A percentile compares a stretch with the other conserved stretches of the same genome.
Conservation (phyloP, 1,284 basidiomycete species). For the Microbotryum intermedium region DNA sequence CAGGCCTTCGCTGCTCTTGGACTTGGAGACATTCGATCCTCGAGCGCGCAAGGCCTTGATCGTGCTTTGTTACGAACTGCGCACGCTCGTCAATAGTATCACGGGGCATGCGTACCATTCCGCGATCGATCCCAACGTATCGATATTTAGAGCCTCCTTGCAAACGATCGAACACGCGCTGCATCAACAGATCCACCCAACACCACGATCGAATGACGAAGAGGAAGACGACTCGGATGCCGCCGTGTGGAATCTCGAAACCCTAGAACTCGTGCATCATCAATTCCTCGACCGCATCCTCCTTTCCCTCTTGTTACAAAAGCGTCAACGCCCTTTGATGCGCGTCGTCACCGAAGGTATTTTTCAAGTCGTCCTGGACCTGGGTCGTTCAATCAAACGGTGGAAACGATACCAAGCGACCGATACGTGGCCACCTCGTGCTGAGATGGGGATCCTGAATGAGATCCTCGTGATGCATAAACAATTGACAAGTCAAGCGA, state of each 20-base stretch:
- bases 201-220: neutral
- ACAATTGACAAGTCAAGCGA: neutral
- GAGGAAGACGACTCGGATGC: neutral
- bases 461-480: neutral
- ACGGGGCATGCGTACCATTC: neutral
- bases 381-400: neutral
- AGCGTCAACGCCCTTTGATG: neutral
- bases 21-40: neutral
- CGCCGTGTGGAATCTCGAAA: constrained; percentile 4
- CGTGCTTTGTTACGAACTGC: neutral
- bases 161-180: neutral
- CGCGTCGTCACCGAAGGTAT: neutral
- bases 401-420: neutral
- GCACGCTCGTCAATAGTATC: neutral
- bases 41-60: neutral
- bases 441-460: neutral
- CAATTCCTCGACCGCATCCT: neutral
- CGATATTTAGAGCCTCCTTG: neutral
- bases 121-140: neutral
- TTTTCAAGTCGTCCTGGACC: neutral
- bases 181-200: too few species aligned
- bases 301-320: neutral
- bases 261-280: neutral
- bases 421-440: neutral
- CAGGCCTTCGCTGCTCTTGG: neutral